Evolutionary conservation across 73 alveolate genomes (phyloP), one percentile per base, ranked within the genome.

Genomic region (Paramecium caudatum): DNA sequence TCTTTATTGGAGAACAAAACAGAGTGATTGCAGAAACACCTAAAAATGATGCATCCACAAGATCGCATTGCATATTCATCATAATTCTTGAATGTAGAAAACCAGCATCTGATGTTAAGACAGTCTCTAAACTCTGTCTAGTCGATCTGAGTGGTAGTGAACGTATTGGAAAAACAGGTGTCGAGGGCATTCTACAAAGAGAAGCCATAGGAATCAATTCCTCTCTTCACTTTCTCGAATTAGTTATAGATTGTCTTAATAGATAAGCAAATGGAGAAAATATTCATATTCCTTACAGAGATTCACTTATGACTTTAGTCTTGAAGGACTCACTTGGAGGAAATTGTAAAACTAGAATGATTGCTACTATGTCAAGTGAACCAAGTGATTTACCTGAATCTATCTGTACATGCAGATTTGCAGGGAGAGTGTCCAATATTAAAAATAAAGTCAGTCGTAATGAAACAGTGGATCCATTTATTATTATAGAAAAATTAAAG

Each of bases 11-110:
- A 48, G 99, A 98, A 92, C 98, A 99, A 6, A 98, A 98, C 82
- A 94, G 99, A 69, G 99, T 98, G 5, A 99, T 98, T 0, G 97
- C 99, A 25, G 99, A 98, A 91, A 98, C 99, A 12, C 99, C 99
- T 15, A 98, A 97, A 95, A 98, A 98, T 90, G 99, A 98, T 92
- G 99, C 99, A 2, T 96, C 99, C 39, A 98, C 99, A 16, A 91
- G 99, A 17, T 98, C 99, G 15, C 99, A 98, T 94, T 98, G 99
- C 91, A 95, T 98, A 68, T 98, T 98, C 93, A 98, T 98, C 93
- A 95, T 98, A 19, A 95, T 97, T 94, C 93, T 98, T 15, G 99
- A 98, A 95, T 94, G 99, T 69, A 96, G 98, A 50, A 95, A 97
- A 91, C 94, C 95, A 5, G 99, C 99, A 46, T 96, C 95, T 27